phyloP scores from a whole-genome alignment of 179 eudicot genomes.

The Beta lomatogona region DNA sequence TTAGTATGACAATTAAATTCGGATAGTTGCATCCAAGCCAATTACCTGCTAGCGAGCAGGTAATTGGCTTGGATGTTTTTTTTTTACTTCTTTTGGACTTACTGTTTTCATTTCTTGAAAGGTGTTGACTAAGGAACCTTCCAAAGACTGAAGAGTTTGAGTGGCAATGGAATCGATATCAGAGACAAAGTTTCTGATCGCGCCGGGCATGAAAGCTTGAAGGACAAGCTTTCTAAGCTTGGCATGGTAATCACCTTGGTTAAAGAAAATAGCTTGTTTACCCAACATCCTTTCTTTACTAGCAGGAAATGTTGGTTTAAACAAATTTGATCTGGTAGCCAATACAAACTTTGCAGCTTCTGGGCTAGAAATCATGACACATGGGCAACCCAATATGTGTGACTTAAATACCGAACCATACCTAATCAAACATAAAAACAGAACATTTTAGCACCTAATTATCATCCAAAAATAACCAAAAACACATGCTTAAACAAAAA shows the following conservation, averaged over 20 bases:
- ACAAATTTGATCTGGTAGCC: slow-evolving; percentile 56
- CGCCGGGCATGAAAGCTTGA: slow-evolving; percentile 63
- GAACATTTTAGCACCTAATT: not conserved
- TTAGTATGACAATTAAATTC: too few relatives aligned
- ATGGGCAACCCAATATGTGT: slow-evolving; percentile 86
- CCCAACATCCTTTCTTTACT: slow-evolving; percentile 89
- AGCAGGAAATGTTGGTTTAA: slow-evolving; percentile 83
- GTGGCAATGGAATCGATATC: slow-evolving; percentile 56
- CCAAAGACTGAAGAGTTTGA: slow-evolving; percentile 40
- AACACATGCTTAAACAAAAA: not conserved
- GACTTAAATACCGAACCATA: slow-evolving; percentile 80
- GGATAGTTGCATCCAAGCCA: too few relatives aligned
- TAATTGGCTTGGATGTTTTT: not conserved
- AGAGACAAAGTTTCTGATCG: slow-evolving; percentile 53
- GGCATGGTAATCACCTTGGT: slow-evolving; percentile 79
- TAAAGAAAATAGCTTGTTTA: slow-evolving; percentile 80
- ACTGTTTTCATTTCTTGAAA: slow-evolving; percentile 91
- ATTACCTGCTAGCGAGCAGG: too few relatives aligned
- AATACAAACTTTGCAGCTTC: slow-evolving; percentile 73
- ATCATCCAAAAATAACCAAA: not conserved
- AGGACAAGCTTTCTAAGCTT: slow-evolving; percentile 63
- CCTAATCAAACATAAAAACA: slow-evolving; percentile 36
- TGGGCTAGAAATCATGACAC: slow-evolving; percentile 90
- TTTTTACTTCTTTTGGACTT: slow-evolving; percentile 18
- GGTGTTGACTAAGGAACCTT: slow-evolving; percentile 61